A percentile compares a stretch with the other conserved stretches of the same genome.
These are phyloP conservation scores for Claviceps paspali DNA, from an alignment of 2,329 filamentous ascomycete species.

Conservation along the genomic window DNA sequence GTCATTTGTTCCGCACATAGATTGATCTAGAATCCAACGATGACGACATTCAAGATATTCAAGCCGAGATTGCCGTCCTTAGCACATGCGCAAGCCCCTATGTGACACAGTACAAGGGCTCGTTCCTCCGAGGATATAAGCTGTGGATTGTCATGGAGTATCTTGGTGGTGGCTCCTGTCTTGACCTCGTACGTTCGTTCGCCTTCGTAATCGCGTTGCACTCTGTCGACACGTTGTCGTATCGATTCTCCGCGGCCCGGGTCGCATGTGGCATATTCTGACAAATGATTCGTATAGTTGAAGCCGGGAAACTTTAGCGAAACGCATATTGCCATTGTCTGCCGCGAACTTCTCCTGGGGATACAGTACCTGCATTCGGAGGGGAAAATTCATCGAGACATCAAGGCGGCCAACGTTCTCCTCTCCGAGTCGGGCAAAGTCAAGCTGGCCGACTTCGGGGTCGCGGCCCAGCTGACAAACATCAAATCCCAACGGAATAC, in stretches of 20 bases:
- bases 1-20: constrained; percentile 28
- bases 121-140: constrained; percentile 90
- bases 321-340: constrained; percentile 83
- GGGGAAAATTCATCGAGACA: constrained; percentile 91
- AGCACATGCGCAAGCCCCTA: constrained; percentile 89
- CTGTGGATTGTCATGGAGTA: constrained; percentile 99
- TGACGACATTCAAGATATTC: constrained; percentile 95
- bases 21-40: constrained; percentile 98
- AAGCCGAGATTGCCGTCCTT: constrained; percentile 89
- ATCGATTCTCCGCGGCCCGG: neutral
- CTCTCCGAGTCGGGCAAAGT: constrained; percentile 82
- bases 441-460: constrained; percentile 93
- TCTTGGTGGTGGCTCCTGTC: constrained; percentile 83
- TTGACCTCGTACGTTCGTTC: constrained; percentile 57
- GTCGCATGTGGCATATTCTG: constrained; percentile 10
- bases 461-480: constrained; percentile 89
- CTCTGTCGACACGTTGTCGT: neutral
- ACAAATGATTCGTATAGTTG: constrained; percentile 42
- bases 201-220: no score
- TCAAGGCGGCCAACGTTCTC: constrained; percentile 93
- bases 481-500: constrained; percentile 97
- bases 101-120: constrained; percentile 92
- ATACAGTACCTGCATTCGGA: constrained; percentile 88
- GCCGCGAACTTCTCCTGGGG: constrained; percentile 75
- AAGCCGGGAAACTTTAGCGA: constrained; percentile 85